Base-by-base conservation (phyloP, 257 asterid species). In the Solanum etuberosum region DNA sequence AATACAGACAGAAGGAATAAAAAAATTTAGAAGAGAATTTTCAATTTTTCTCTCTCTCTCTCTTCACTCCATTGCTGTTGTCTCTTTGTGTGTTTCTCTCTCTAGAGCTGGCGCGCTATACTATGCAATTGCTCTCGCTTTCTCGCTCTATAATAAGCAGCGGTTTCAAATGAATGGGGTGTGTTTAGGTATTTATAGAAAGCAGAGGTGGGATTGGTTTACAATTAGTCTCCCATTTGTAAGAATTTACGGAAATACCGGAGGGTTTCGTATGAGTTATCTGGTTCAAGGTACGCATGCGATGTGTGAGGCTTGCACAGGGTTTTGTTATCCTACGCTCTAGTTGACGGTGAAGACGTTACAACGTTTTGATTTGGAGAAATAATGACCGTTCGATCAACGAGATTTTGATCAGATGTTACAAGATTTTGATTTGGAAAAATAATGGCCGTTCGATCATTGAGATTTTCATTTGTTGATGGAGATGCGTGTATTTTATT, bases 121-220 rank as follows among this genome's bases (percentile, higher is more conserved):
- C 71, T 21, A 25, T 57, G 71, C 71, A 0, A n/a, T 63, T 63
- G 59, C 27, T 82, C 63, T 83, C 81, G 83, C 87, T 85, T 91
- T 83, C 89, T 74, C 86, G 34, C 86, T 84, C 86, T 63, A 82
- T 18, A 85, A 80, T 85, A 89, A 92, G 93, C 92, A 93, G 93
- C 92, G 93, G 93, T 90, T 94, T 92, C 86, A 90, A 90, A 90
- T 48, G 85, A 74, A 21, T 48, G 13, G 40, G 88, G 88, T 85
- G 85, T 92, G 57, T 77, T 54, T 48, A 89, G 86, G 87, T 40
- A 92, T 95, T 91, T 94, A 95, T 94, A 94, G 94, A 73, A 82
- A 70, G 71, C 86, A 48, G 32, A 46, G 15, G 27, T 76, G 76
- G 77, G 88, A 9, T 27, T 37, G 15, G 86, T 89, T 89, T 68